Percentiles rank a stretch among this genome's conserved stretches.
Evolutionary conservation across 192 early-diverging fungal species (phyloP).

Genomic region (Rhizoclosmatium globosum): DNA sequence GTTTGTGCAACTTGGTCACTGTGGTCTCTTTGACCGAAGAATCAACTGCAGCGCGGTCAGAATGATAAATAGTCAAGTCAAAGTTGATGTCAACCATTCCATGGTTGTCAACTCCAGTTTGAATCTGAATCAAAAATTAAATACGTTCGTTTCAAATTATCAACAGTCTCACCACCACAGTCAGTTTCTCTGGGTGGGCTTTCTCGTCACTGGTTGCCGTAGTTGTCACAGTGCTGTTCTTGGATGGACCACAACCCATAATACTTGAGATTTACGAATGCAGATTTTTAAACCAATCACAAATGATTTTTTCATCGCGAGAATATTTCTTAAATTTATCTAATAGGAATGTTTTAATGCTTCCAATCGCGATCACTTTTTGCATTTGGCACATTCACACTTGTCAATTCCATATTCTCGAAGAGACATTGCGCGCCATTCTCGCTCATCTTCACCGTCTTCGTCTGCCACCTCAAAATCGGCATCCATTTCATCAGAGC

Average conservation of each 20-base stretch:
- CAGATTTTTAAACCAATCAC: too few relatives aligned
- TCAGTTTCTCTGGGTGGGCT: neutral
- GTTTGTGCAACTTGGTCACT: neutral
- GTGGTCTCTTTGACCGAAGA: neutral
- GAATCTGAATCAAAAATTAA: neutral
- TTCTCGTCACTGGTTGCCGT: too few relatives aligned
- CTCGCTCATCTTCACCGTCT: conserved; percentile 11
- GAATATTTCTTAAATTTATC: too few relatives aligned
- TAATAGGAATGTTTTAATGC: too few relatives aligned
- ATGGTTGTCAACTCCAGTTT: neutral
- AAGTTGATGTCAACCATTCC: neutral
- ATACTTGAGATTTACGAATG: too few relatives aligned
- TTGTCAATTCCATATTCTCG: conserved; percentile 33
- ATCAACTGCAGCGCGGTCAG: neutral
- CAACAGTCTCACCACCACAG: neutral
- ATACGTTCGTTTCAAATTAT: neutral
- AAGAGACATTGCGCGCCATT: conserved; percentile 26
- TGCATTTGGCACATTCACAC: conserved; percentile 30
- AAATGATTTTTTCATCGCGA: too few relatives aligned
- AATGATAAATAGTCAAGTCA: neutral
- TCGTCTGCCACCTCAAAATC: conserved; percentile 22
- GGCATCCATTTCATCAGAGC: conserved; percentile 16
- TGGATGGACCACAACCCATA: too few relatives aligned
- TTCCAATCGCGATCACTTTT: too few relatives aligned
- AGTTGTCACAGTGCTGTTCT: too few relatives aligned